These are phyloP conservation scores for Xylaria sp. DNA, from an alignment of 2,329 filamentous ascomycete genomes.

Conservation along the genomic window DNA sequence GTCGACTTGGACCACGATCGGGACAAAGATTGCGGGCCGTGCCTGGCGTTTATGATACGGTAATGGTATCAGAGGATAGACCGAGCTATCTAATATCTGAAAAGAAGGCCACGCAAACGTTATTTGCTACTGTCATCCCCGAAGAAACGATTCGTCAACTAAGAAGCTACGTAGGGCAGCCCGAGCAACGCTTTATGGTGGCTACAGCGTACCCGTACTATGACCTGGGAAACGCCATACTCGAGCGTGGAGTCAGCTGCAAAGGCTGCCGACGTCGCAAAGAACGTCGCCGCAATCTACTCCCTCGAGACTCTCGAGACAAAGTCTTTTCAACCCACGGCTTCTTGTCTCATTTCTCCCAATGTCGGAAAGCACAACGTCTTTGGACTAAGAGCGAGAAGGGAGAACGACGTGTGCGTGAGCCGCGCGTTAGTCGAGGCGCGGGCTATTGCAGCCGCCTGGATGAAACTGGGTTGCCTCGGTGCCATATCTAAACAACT, in stretches of 20 bases:
- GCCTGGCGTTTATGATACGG: conserved; percentile 35
- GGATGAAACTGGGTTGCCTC: conserved; percentile 21
- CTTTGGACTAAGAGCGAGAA: conserved; percentile 37
- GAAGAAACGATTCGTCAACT: conserved; percentile 23
- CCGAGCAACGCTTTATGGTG: conserved; percentile 36
- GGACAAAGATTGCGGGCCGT: conserved; percentile 30
- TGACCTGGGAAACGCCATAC: conserved; percentile 35
- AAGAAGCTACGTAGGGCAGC: conserved; percentile 23
- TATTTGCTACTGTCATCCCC: conserved; percentile 10
- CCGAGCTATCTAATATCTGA: conserved; percentile 35
- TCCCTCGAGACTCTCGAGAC: conserved; percentile 23
- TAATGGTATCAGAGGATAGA: conserved; percentile 15
- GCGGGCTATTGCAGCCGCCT: conserved; percentile 28
- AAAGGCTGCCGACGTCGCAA: conserved; percentile 37
- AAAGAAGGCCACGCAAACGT: conserved; percentile 13
- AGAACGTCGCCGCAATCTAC: conserved; percentile 13
- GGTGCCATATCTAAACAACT: conserved; percentile 4
- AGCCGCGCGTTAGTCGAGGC: conserved; percentile 27
- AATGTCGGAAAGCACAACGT: conserved; percentile 35
- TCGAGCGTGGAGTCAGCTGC: conserved; percentile 41
- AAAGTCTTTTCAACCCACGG: conserved; percentile 31
- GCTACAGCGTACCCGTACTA: conserved; percentile 41
- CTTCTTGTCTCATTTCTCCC: conserved; percentile 40
- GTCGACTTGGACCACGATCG: conserved; percentile 29
- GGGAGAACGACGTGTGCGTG: conserved; percentile 18